These are phyloP conservation scores for Huntiella bhutanensis DNA, from an alignment of 2,329 filamentous ascomycete species.

Conservation along the genomic window DNA sequence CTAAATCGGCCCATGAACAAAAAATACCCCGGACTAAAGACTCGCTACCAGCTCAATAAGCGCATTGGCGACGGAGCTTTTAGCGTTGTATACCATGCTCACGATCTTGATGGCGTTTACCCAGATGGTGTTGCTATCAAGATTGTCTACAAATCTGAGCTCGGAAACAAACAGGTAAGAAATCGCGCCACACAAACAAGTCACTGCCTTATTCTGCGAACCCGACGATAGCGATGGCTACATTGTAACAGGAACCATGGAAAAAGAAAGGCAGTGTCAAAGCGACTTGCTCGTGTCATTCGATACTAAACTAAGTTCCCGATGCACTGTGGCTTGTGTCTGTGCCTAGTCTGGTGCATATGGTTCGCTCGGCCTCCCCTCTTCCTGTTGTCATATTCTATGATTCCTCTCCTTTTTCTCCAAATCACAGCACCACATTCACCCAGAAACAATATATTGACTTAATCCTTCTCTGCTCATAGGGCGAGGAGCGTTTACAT, in stretches of 20 bases:
- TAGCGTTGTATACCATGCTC: constrained; percentile 91
- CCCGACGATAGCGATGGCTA: too few species aligned
- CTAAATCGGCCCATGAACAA: neutral
- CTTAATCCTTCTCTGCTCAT: neutral
- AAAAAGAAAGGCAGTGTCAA: too few species aligned
- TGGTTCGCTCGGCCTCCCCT: constrained; percentile 5
- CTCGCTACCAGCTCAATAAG: constrained; percentile 52
- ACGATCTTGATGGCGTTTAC: constrained; percentile 49
- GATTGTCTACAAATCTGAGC: constrained; percentile 95
- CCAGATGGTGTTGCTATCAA: constrained; percentile 79
- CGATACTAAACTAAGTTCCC: too few species aligned
- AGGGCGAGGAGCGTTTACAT: constrained; percentile 86
- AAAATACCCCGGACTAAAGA: constrained; percentile 22
- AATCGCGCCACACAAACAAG: constrained; percentile 3
- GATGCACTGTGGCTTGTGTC: too few species aligned
- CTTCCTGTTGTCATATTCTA: neutral
- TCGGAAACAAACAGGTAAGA: constrained; percentile 97
- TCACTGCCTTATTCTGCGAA: neutral
- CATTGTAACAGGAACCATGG: too few species aligned
- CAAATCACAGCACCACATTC: neutral
- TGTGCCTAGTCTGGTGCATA: too few species aligned
- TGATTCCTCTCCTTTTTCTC: neutral
- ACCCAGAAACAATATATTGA: constrained; percentile 4
- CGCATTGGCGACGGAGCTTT: constrained; percentile 92
- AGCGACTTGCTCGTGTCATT: too few species aligned